phyloP scores from a whole-genome alignment of 371 early-diverging fungal genomes.

The Umbelopsis sp. region DNA sequence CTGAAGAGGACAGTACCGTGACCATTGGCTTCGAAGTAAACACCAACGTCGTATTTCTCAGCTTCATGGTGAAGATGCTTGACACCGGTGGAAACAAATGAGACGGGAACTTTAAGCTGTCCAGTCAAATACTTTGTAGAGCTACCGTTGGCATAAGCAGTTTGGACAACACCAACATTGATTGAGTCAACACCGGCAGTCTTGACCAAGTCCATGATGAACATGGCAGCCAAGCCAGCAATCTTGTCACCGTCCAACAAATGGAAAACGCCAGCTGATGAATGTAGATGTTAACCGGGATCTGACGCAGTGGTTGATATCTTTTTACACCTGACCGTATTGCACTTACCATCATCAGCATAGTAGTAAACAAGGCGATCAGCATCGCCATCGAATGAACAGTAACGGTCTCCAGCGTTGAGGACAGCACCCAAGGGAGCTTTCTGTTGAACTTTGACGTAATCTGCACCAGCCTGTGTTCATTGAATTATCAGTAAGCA shows the following conservation, averaged over 20 bases:
- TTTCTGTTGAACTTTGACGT: constrained; percentile 90
- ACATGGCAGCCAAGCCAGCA: constrained; percentile 90
- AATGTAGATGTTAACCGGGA: neutral
- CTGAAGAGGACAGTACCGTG: constrained; percentile 99
- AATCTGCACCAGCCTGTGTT: constrained; percentile 95
- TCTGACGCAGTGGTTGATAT: neutral
- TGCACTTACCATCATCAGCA: constrained; percentile 61
- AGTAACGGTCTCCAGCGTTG: constrained; percentile 72
- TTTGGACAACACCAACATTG: constrained; percentile 97
- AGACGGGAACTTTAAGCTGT: constrained; percentile 88
- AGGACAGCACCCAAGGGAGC: constrained; percentile 75
- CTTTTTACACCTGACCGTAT: neutral
- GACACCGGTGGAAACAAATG: constrained; percentile 97
- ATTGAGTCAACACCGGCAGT: constrained; percentile 76
- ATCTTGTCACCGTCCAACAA: constrained; percentile 99
- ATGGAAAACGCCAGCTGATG: constrained; percentile 71
- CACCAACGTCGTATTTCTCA: constrained; percentile 96
- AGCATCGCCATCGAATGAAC: constrained; percentile 99
- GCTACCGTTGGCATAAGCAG: constrained; percentile 99
- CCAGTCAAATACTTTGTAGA: constrained; percentile 91
- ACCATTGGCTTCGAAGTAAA: constrained; percentile 99
- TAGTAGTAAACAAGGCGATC: constrained; percentile 99
- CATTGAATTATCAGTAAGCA: neutral
- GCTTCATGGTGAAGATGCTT: constrained; percentile 99
- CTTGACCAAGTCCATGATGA: constrained; percentile 86